Evolutionary conservation across 768 basidiomycete genomes (phyloP), one percentile per base, ranked within the genome.

Genomic region (Naganishia antarctica): DNA sequence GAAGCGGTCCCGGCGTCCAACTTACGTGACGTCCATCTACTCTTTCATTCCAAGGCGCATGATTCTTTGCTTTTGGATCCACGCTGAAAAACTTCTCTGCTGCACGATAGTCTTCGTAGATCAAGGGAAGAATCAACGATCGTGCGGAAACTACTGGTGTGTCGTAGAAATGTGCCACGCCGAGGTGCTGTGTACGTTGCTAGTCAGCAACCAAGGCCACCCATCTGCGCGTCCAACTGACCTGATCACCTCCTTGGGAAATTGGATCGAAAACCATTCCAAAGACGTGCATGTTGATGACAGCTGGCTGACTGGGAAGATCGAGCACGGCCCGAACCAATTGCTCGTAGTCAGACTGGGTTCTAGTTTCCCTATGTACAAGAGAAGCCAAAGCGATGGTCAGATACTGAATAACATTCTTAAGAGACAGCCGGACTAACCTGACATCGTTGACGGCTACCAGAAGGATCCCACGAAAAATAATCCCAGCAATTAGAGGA

Each of bases 151-250:
- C 34, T 4, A 69, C 69, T 4, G 74, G 73, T 18, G 73, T 59
- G 44, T 75, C 76, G 65, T 78, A 78, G 62, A 66, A 76, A 45
- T 75, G 68, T 7, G 71, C 65, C 15, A 76, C n/a, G 9, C 45
- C 60, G n/a, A 41, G 60, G 23, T 61, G 60, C 60, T 61, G 26
- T 3, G 15, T n/a, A 47, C 15, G 9, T 1, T 2, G 43, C 7
- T 6, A 1, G 41, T 44, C 16, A 45, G n/a, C 23, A n/a, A n/a
- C 18, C 25, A 8, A 31, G 9, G 4, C 25, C 9, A 50, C 2
- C 28, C 21, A 6, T 8, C 29, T 5, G 28, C 15, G 13, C 16
- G 57, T 15, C 15, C 15, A 32, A 34, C 59, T 26, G 23, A 61
- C 60, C 60, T 47, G 45, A n/a, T 45, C 32, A 11, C 41, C 60